Evolutionary conservation across 495 filamentous ascomycete genomes (phyloP), one percentile per base, ranked within the genome.

Genomic region (Glutinoglossum americanum): DNA sequence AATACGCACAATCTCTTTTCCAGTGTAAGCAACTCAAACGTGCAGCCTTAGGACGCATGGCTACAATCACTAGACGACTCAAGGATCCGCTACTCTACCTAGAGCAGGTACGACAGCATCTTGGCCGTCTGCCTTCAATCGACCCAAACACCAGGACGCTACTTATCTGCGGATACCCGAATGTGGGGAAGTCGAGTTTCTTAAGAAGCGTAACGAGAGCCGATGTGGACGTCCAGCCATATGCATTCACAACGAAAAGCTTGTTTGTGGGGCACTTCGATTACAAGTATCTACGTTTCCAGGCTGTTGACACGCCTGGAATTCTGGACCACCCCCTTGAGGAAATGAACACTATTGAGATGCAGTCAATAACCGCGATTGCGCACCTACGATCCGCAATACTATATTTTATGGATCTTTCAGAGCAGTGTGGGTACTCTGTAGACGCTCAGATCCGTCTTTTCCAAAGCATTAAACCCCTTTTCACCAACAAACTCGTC

Each of bases 321-420:
- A 94, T 98, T 67, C 74, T 97, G 58, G 92, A 98, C 66, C 93
- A 98, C 68, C 93, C 92, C 15, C 77, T 98, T 10, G 93, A 97
- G 71, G 92, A 98, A 72, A 98, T 98, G 92, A 98, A 97, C 72
- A 96, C 92, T 10, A 98, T 98, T 67, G 93, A 98, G 70, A 96
- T 97, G 89, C 92, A 88, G 69, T 89, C 83, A 17, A 96, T 98
- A 60, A 96, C 90, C 13, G 92, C 92, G 10, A 93, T 98, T 70
- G 92, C 92, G 47, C 92, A 98, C 76, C 73, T 98, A 59, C 81
- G 92, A 54, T 89, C 87, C 30, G 89, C 89, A 26, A 89, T 97
- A 58, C 73, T 95, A 57, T 98, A 96, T 71, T 98, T 98, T 71
- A 94, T 98, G 81, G 92, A 97, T 72, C 77, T 97, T 59, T 92